These are phyloP conservation scores for Fusarium sp. DNA, from an alignment of 2,329 filamentous ascomycete genomes.

Conservation along the genomic window DNA sequence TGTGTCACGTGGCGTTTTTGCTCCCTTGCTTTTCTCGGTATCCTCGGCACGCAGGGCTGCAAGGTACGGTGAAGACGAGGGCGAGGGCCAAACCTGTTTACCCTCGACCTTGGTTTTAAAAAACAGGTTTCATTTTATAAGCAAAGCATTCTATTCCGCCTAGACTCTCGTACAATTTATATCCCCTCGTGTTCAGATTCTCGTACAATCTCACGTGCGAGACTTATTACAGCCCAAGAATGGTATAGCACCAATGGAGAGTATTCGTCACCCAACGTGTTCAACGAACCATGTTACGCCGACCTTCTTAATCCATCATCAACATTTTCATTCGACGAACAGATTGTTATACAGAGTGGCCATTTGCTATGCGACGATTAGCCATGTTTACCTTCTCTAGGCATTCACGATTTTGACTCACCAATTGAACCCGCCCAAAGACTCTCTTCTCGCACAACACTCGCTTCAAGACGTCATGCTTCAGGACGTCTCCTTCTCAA, in stretches of 20 bases:
- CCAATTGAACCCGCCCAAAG: not conserved
- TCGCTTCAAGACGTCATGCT: not conserved
- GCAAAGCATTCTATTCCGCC: not conserved
- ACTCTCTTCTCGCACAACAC: not conserved
- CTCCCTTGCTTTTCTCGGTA: conserved; percentile 1
- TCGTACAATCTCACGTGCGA: not conserved
- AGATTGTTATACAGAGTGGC: not conserved
- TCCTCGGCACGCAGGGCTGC: not conserved
- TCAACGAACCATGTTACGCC: not conserved
- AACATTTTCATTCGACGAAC: not conserved
- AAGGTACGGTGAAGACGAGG: not conserved
- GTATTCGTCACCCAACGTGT: not conserved
- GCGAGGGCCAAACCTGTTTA: not conserved
- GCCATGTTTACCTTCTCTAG: not conserved
- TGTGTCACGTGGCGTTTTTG: conserved; percentile 29
- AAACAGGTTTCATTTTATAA: not conserved
- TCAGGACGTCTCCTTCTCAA: not conserved
- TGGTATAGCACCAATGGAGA: not conserved
- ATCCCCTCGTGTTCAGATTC: not conserved
- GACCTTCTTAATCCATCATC: not conserved
- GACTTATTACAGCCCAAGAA: not conserved
- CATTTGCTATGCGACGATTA: not conserved
- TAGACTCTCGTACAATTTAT: not conserved
- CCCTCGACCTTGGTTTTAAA: not conserved
- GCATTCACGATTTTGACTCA: not conserved